These are phyloP conservation scores for Ophiognomonia clavigignenti-juglandacearum DNA, from an alignment of 2,329 filamentous ascomycete species.

Conservation along the genomic window DNA sequence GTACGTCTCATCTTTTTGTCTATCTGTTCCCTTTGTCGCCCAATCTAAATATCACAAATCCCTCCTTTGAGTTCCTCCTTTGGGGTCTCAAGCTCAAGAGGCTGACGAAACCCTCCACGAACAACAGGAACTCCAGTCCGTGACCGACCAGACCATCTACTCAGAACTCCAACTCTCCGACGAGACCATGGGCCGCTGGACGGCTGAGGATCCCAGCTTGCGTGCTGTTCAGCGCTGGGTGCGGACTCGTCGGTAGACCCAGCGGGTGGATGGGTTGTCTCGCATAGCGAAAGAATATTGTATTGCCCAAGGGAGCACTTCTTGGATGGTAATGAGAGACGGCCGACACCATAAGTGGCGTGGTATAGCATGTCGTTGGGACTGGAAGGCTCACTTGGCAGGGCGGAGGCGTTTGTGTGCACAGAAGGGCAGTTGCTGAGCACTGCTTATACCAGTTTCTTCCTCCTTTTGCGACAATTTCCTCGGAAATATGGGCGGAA, in stretches of 20 bases:
- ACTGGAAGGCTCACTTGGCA: too few species aligned
- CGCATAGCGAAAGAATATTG: too few species aligned
- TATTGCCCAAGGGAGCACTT: too few species aligned
- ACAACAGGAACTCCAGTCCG: slow-evolving; percentile 53
- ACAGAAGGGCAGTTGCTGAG: too few species aligned
- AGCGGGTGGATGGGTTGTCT: too few species aligned
- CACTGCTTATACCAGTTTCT: too few species aligned
- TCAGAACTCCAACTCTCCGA: slow-evolving; percentile 49
- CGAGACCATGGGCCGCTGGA: slow-evolving; percentile 54
- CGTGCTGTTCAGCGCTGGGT: slow-evolving; percentile 56
- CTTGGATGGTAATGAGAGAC: too few species aligned
- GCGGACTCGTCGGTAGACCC: slow-evolving; percentile 32
- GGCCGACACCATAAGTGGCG: too few species aligned
- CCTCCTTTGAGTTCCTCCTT: slow-evolving; percentile 2
- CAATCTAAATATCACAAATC: slow-evolving; percentile 4
- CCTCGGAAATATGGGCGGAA: too few species aligned
- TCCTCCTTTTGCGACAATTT: too few species aligned
- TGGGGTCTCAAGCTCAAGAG: not conserved
- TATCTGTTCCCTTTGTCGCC: not conserved
- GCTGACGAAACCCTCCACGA: not conserved
- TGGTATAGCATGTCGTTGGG: too few species aligned
- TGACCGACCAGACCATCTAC: slow-evolving; percentile 58
- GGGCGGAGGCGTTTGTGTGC: too few species aligned
- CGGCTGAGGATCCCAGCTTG: slow-evolving; percentile 55
- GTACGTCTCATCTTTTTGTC: slow-evolving; percentile 37